Conservation (phyloP, 805 yeast species). For the Candida insectalens region DNA sequence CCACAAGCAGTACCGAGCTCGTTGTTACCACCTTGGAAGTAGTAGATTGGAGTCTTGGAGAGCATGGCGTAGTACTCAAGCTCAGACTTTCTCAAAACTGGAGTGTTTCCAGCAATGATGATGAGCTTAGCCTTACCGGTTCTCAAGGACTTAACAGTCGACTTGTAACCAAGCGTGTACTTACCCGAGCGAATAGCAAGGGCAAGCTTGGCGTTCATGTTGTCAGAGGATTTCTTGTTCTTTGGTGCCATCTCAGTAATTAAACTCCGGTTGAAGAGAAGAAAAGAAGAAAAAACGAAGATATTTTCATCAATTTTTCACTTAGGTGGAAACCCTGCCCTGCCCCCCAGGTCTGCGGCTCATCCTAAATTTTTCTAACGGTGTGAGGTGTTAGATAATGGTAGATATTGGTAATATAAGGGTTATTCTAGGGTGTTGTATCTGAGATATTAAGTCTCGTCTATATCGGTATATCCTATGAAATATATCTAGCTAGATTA, state of each 20-base stretch:
- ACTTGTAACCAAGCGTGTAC: slow-evolving; percentile 99
- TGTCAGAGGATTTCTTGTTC: slow-evolving; percentile 78
- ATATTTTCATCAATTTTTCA: background rate
- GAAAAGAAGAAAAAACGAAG: slow-evolving; percentile 1
- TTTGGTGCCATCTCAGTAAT: slow-evolving; percentile 97
- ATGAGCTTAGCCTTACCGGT: slow-evolving; percentile 98
- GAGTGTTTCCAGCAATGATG: slow-evolving; percentile 98
- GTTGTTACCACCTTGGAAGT: slow-evolving; percentile 99
- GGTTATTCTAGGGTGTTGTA: too few species aligned
- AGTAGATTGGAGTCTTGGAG: slow-evolving; percentile 94
- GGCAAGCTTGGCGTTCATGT: slow-evolving; percentile 97
- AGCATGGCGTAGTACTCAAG: slow-evolving; percentile 99
- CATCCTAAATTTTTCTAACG: too few species aligned
- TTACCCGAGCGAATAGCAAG: slow-evolving; percentile 98
- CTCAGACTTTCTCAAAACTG: slow-evolving; percentile 99
- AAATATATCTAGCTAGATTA: too few species aligned
- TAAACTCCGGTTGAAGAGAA: slow-evolving; percentile 84
- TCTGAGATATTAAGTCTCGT: too few species aligned
- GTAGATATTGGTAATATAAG: too few species aligned
- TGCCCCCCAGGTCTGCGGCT: too few species aligned
- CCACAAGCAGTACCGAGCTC: slow-evolving; percentile 99
- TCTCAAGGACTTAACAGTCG: slow-evolving; percentile 96
- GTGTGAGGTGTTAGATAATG: too few species aligned
- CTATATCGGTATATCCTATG: too few species aligned
- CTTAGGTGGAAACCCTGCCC: too few species aligned